A percentile compares a stretch with the other conserved stretches of the same genome.
phyloP scores from a whole-genome alignment of 108 stramenopile species.

The Cyclotella choctawhatcheeana region DNA sequence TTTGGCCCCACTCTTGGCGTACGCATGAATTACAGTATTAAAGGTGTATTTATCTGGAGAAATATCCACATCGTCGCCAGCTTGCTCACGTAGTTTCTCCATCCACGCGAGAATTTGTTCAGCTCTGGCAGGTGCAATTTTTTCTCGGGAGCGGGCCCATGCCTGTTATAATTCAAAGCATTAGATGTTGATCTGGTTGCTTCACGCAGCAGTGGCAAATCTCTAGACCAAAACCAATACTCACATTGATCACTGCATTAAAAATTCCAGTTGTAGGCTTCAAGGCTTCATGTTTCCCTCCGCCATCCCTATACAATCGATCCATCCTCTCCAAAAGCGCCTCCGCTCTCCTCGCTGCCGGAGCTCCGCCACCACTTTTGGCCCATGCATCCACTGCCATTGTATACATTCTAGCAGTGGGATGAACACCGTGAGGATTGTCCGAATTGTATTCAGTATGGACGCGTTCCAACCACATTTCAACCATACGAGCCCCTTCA shows the following conservation, averaged over 20 bases:
- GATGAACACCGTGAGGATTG: constrained; percentile 58
- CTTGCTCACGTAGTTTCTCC: constrained; percentile 67
- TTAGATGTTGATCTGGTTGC: no score
- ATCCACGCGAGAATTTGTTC: constrained; percentile 87
- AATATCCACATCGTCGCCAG: constrained; percentile 56
- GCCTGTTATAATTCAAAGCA: constrained; percentile 43
- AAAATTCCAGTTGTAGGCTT: constrained; percentile 85
- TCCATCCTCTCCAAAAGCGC: constrained; percentile 81
- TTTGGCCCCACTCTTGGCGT: constrained; percentile 65
- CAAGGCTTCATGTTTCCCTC: constrained; percentile 60
- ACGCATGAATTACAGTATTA: constrained; percentile 78
- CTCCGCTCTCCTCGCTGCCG: constrained; percentile 82
- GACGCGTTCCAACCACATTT: constrained; percentile 79
- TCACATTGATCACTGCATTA: constrained; percentile 72
- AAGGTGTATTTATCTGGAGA: constrained; percentile 86
- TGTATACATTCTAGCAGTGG: constrained; percentile 85
- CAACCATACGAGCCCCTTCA: constrained; percentile 83
- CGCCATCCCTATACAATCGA: constrained; percentile 62
- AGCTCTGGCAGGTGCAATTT: constrained; percentile 74
- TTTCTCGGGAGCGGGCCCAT: constrained; percentile 83
- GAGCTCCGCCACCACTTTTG: constrained; percentile 77
- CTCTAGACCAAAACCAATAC: constrained; percentile 15
- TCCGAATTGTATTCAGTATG: constrained; percentile 73
- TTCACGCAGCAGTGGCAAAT: no score
- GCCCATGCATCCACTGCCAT: constrained; percentile 92